phyloP scores from a whole-genome alignment of 257 asterid genomes.

The Lithospermum erythrorhizon region DNA sequence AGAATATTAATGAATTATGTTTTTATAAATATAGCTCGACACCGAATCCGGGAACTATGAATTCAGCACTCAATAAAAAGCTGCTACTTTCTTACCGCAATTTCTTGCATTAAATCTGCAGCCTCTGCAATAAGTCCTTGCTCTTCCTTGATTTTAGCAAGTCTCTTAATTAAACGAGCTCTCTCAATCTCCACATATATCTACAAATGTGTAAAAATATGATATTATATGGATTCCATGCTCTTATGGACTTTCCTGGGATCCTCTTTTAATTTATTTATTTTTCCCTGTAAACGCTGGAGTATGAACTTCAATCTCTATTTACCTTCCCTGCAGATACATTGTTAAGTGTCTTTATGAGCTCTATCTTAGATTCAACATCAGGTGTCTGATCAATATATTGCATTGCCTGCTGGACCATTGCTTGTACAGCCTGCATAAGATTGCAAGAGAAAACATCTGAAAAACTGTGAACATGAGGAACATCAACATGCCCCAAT shows the following conservation, averaged over 20 bases:
- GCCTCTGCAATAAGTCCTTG: slow-evolving; percentile 89
- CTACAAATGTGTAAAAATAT: slow-evolving; percentile 19
- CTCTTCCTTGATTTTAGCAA: slow-evolving; percentile 85
- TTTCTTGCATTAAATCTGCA: slow-evolving; percentile 97
- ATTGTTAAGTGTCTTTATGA: slow-evolving; percentile 77
- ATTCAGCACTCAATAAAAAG: background rate
- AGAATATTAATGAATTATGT: background rate
- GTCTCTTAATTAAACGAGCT: slow-evolving; percentile 87
- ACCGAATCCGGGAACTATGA: background rate
- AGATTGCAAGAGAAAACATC: slow-evolving; percentile 5
- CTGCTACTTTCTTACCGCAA: slow-evolving; percentile 54
- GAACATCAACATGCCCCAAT: too few species aligned
- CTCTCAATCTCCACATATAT: slow-evolving; percentile 98
- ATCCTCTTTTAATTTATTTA: too few species aligned
- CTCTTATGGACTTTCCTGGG: background rate
- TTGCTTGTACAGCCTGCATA: slow-evolving; percentile 87
- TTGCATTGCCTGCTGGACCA: slow-evolving; percentile 93
- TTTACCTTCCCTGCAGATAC: slow-evolving; percentile 95
- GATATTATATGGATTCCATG: background rate
- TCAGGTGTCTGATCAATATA: slow-evolving; percentile 96
- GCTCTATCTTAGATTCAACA: slow-evolving; percentile 75
- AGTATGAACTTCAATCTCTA: background rate
- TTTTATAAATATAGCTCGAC: background rate
- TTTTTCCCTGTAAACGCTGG: background rate
- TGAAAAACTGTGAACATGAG: background rate